Evolutionary conservation across 106 monocot species (phyloP), one percentile per base, ranked within the genome.

Genomic region (Dendrobium nobile): DNA sequence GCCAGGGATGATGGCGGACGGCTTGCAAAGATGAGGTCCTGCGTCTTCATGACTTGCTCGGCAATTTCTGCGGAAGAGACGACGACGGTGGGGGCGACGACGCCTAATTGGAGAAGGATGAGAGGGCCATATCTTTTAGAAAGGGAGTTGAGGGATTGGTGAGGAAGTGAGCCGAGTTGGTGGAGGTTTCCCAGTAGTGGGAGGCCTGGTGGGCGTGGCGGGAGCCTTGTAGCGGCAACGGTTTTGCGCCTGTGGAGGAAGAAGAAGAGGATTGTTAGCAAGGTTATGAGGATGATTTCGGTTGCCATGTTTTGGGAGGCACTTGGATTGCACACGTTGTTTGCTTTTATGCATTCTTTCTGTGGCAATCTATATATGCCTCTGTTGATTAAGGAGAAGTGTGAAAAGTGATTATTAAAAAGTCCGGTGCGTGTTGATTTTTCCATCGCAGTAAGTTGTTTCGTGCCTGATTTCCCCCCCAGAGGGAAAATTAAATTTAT

Each of bases 141-240:
- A 11, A 82, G 51, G 5, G 73, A 28, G 2, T 3, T 3, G n/a
- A 86, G 79, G 40, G 37, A 0, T 7, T 47, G 85, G 75, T 86
- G 85, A 9, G 78, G 56, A 4, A 67, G 47, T 0, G 68, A 74
- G 6, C n/a, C 15, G 44, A 82, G 47, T 67, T 72, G 82, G 79
- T 86, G 79, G 43, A 86, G 4, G 79, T 45, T 74, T 4, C 85
- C 85, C 9, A 82, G 26, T 10, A 85, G 19, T 4, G 85, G 85
- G 19, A 81, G 81, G 22, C 61, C 61, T 61, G n/a, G 61, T 5
- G 61, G 61, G 22, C 22, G 4, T 6, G 61, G 61, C 4, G 61
- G 61, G 5, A 61, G 61, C 19, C 6, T 61, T 19, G 20, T 22
- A 4, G 61, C 22, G 24, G 61, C n/a, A 6, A 24, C 37, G 58